Conservation (phyloP, 495 filamentous ascomycete species). For the Neurospora pannonica region DNA sequence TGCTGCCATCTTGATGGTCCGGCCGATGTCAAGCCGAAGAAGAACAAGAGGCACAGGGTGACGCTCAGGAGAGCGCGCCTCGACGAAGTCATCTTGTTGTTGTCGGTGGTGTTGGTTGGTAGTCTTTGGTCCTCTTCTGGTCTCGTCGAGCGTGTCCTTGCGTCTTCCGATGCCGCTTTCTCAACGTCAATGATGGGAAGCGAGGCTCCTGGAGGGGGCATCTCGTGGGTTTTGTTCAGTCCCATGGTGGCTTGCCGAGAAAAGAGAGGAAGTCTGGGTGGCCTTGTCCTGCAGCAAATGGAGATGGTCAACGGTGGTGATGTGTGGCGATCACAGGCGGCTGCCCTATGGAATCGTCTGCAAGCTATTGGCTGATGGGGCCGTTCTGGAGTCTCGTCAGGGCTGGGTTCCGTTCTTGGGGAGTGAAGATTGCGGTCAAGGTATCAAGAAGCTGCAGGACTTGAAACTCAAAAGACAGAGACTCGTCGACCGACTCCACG, state of each 20-base stretch:
- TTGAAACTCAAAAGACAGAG: neutral
- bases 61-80: constrained; percentile 19
- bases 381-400: constrained; percentile 3
- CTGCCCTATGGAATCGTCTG: neutral
- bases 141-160: neutral
- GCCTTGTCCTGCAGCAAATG: neutral
- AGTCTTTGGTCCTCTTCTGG: constrained; percentile 2
- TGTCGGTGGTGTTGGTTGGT: constrained; percentile 1
- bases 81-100: constrained; percentile 18
- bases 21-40: constrained; percentile 23
- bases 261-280: neutral
- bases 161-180: constrained; percentile 2
- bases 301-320: neutral
- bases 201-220: constrained; percentile 1
- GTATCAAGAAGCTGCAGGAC: neutral
- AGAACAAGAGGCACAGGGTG: constrained; percentile 19
- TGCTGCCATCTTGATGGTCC: neutral
- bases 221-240: constrained; percentile 2
- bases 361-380: constrained; percentile 1
- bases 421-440: neutral
- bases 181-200: constrained; percentile 6
- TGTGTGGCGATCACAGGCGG: neutral
- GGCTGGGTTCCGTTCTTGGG: neutral
- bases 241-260: constrained; percentile 8
- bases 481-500: neutral